Evolutionary conservation across 495 filamentous ascomycete species (phyloP), one percentile per base, ranked within the genome.

Genomic region (Pyrenula aspistea): DNA sequence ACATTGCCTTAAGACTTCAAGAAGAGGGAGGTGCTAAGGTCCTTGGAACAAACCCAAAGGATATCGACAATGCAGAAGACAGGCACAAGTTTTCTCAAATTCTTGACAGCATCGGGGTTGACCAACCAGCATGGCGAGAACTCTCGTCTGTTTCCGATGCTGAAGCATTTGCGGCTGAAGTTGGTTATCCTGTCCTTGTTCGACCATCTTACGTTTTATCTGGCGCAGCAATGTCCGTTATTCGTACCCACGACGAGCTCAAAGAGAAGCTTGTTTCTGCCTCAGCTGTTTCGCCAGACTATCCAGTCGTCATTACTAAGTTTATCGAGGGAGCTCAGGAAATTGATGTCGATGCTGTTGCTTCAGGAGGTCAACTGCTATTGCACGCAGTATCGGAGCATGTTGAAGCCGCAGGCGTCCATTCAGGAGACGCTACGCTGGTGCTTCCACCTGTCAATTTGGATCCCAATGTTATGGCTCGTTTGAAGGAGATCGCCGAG

Each of bases 51-150:
- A 80, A 96, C 63, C 92, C 92, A 15, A 76, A 84, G 65, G 91
- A 97, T 67, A 97, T 97, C 62, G 92, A 97, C 75, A 92, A 89
- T 70, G 92, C 92, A 22, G 92, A 97, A 72, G 91, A 97, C 69
- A 80, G 92, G 65, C 92, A 96, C 68, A 96, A 98, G 71, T 98
- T 98, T 73, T 96, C 91, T 55, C 86, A 89, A 66, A 96, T 96
- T 76, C 79, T 98, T 42, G 92, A 98, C 71, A 84, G 86, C 65
- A 96, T 98, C 67, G 90, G 83, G 57, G 92, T 98, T 48, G 92
- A 98, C 68, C 92, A 98, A 73, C 92, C 92, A 12, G 91, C 89
- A 24, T 98, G 92, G 92, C 95, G 95, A 73, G 93, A 98, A 71
- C 76, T 96, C 48, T 94, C 89, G 22, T 92, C 88, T 62, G 89